A percentile compares a stretch with the other conserved stretches of the same genome.
Conservation (phyloP, 2,329 filamentous ascomycete species). For the Annulohypoxylon truncatum region DNA sequence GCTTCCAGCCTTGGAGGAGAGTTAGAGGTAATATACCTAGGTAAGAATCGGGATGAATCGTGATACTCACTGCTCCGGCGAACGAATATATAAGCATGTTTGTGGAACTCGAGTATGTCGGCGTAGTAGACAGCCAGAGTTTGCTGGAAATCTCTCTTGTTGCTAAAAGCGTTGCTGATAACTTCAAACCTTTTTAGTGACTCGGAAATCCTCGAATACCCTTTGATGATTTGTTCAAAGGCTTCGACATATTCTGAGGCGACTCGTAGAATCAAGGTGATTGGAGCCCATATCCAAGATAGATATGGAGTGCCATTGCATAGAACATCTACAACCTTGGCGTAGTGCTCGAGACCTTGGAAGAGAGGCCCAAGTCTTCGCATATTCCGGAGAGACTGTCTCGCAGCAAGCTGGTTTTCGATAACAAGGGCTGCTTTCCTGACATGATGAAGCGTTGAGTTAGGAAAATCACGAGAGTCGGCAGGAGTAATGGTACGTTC, state of each 20-base stretch:
- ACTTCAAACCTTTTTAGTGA: neutral
- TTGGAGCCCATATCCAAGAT: constrained; percentile 5
- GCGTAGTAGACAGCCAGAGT: neutral
- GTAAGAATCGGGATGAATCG: too few relatives aligned
- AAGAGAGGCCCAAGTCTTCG: neutral
- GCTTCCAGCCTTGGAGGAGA: neutral
- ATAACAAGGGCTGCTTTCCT: neutral
- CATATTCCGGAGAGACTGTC: constrained; percentile 6
- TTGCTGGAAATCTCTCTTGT: neutral
- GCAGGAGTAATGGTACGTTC: neutral
- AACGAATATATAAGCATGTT: neutral
- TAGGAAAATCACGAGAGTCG: neutral
- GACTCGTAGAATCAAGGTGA: neutral
- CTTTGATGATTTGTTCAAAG: neutral
- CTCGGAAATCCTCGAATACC: neutral
- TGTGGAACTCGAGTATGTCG: neutral
- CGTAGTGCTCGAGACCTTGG: neutral
- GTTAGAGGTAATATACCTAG: neutral
- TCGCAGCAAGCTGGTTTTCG: constrained; percentile 1
- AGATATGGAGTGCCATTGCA: constrained; percentile 8
- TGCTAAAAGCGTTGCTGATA: neutral
- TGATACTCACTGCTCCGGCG: neutral
- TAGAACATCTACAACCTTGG: neutral
- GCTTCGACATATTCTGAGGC: neutral
- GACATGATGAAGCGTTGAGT: neutral